Base-by-base conservation (phyloP, 2,329 filamentous ascomycete genomes). In the Verticillium albo-atrum region DNA sequence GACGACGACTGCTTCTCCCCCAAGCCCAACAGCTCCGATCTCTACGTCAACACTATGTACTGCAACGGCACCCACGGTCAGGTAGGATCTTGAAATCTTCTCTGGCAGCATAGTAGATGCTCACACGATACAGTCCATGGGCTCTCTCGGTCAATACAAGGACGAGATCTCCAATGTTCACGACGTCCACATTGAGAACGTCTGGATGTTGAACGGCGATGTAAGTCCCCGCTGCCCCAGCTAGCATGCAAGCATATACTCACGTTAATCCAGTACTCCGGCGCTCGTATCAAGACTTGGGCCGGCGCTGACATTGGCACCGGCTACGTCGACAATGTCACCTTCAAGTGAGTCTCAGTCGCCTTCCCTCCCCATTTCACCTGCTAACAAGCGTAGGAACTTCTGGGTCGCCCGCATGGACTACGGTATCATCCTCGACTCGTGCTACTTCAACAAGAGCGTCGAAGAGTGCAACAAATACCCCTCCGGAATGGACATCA, bases 1-100 rank as follows among this genome's bases (percentile, higher is more conserved):
- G 82, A 80, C n/a, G 81, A 86, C 60, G 84, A 86, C 68, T 86
- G 83, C 68, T 85, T 86, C 72, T 84, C 81, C 1, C 81, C 83
- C 6, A 86, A 87, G 68, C 80, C 82, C 7, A 87, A 86, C 65
- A 82, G 81, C 7, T 79, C 78, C 25, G 82, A 86, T 60, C 72
- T 86, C 30, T 78, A 83, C 56, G 82, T 87, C 5, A 76, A 83
- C 62, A 85, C 84, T 30, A 78, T 86, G 68, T 86, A 83, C 73
- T 87, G 83, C 67, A 84, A 86, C 63, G 82, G 82, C 60, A 83
- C 79, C 0, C 80, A 85, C 59, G 83, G 82, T 14, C 79, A 56
- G 54, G 54, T 56, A 28, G 17, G 54, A 25, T 12, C 7, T 23
- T 9, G 20, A 50, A 3, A 50, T 1, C 20, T 23, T 9, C 20